Percentiles rank a stretch among this genome's conserved stretches.
Conservation (phyloP, 2,329 filamentous ascomycete species). For the Pseudogymnoascus sp. region DNA sequence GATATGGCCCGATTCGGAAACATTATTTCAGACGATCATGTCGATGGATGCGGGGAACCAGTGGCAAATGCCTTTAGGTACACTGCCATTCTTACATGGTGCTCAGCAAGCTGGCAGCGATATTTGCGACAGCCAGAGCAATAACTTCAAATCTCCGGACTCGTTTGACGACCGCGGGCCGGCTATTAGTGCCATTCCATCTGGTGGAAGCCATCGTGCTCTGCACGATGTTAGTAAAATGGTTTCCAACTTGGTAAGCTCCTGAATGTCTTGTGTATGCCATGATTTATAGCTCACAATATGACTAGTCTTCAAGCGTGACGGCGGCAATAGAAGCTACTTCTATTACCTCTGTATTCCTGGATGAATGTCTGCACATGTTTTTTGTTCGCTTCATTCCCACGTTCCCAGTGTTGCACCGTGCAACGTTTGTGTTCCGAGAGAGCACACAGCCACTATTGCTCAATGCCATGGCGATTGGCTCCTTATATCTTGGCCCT, state of each 20-base stretch:
- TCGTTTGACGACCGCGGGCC: slow-evolving; percentile 32
- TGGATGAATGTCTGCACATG: slow-evolving; percentile 40
- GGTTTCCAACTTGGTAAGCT: slow-evolving; percentile 35
- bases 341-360: slow-evolving; percentile 37
- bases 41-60: slow-evolving; percentile 33
- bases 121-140: slow-evolving; percentile 1
- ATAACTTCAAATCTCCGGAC: slow-evolving; percentile 25
- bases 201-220: slow-evolving; percentile 35
- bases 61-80: slow-evolving; percentile 37
- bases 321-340: slow-evolving; percentile 37
- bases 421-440: slow-evolving; percentile 37
- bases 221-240: slow-evolving; percentile 39
- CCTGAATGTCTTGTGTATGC: background rate
- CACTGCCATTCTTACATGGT: slow-evolving; percentile 27
- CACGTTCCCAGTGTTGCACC: slow-evolving; percentile 38
- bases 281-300: background rate
- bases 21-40: slow-evolving; percentile 37
- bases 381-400: slow-evolving; percentile 40
- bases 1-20: slow-evolving; percentile 39
- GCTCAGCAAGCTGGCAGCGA: slow-evolving; percentile 12
- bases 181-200: slow-evolving; percentile 33
- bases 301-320: slow-evolving; percentile 33
- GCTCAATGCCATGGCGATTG: slow-evolving; percentile 39
- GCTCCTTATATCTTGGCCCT: slow-evolving; percentile 37
- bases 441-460: slow-evolving; percentile 37